Percentiles rank a stretch among this genome's conserved stretches.
phyloP scores from a whole-genome alignment of 768 basidiomycete species.

The Guyanaporus albipodus region DNA sequence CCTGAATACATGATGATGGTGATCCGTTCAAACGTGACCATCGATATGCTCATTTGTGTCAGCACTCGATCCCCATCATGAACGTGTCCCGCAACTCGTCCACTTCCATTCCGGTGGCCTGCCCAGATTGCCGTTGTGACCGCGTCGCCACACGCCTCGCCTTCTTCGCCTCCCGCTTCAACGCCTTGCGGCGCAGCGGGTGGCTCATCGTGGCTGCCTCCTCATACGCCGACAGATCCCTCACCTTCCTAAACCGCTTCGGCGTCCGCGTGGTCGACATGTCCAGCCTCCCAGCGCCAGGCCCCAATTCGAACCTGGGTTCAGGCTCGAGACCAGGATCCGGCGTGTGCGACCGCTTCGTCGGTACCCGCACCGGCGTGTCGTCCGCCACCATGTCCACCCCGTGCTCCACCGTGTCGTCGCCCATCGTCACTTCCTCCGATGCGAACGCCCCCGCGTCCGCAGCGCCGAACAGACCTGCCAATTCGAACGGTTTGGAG shows the following conservation, averaged over 20 bases:
- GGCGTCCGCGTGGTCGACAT: no score
- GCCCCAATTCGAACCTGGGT: no score
- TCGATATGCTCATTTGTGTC: no score
- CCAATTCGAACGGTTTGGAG: slow-evolving; percentile 76
- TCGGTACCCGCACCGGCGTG: slow-evolving; percentile 30
- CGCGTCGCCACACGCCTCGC: slow-evolving; percentile 50
- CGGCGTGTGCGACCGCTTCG: slow-evolving; percentile 23
- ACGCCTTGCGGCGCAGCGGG: slow-evolving; percentile 52
- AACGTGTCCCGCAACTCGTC: slow-evolving; percentile 23
- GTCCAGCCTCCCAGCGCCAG: no score
- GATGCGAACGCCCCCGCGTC: slow-evolving; percentile 73
- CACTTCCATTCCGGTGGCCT: slow-evolving; percentile 28
- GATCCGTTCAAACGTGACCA: no score
- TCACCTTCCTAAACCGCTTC: slow-evolving; percentile 58
- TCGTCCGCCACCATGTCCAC: slow-evolving; percentile 39
- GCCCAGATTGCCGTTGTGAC: slow-evolving; percentile 2
- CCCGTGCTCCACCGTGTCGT: slow-evolving; percentile 37
- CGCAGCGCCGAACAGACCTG: slow-evolving; percentile 74
- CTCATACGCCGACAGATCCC: slow-evolving; percentile 52
- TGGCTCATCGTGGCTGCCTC: slow-evolving; percentile 38
- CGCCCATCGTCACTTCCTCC: slow-evolving; percentile 38
- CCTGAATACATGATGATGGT: no score
- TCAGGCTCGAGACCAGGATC: neutral
- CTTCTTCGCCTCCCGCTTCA: slow-evolving; percentile 65
- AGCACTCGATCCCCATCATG: slow-evolving; percentile 19